Percentiles rank a stretch among this genome's conserved stretches.
These are phyloP conservation scores for Solanum ahanhuiri DNA, from an alignment of 257 asterid genomes.

Conservation along the genomic window DNA sequence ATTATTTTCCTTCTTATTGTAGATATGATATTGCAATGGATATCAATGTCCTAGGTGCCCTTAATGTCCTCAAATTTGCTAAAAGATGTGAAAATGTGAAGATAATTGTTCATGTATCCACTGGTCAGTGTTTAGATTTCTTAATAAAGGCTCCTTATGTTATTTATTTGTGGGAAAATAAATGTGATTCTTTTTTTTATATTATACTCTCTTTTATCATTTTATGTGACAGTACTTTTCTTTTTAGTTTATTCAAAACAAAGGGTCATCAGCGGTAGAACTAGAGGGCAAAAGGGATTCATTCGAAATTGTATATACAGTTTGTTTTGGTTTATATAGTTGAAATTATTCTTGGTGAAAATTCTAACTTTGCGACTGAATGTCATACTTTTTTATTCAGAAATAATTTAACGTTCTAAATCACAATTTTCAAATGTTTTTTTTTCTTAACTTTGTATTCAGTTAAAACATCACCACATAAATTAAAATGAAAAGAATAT, in stretches of 20 bases:
- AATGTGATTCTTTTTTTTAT: neutral
- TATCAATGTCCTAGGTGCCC: constrained; percentile 33
- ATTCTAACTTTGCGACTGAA: neutral
- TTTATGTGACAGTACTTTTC: too few species aligned
- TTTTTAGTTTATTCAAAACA: neutral
- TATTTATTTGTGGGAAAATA: neutral
- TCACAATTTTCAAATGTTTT: too few species aligned
- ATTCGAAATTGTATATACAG: neutral
- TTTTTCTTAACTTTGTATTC: neutral
- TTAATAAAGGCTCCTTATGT: neutral
- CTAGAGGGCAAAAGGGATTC: neutral
- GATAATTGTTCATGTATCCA: constrained; percentile 46
- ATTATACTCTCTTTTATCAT: too few species aligned
- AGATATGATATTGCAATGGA: constrained; percentile 48
- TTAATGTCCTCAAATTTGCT: constrained; percentile 30
- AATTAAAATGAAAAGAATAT: neutral
- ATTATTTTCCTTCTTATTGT: neutral
- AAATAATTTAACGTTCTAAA: neutral
- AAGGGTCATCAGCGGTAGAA: neutral
- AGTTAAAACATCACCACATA: neutral
- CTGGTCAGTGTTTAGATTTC: constrained; percentile 20
- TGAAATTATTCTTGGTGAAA: neutral
- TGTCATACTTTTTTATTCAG: neutral
- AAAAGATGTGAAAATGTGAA: constrained; percentile 27
- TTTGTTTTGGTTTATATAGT: neutral